Percentiles rank a stretch among this genome's conserved stretches.
Conservation (phyloP, 2,329 filamentous ascomycete genomes). For the Nigrograna mackinnonii region DNA sequence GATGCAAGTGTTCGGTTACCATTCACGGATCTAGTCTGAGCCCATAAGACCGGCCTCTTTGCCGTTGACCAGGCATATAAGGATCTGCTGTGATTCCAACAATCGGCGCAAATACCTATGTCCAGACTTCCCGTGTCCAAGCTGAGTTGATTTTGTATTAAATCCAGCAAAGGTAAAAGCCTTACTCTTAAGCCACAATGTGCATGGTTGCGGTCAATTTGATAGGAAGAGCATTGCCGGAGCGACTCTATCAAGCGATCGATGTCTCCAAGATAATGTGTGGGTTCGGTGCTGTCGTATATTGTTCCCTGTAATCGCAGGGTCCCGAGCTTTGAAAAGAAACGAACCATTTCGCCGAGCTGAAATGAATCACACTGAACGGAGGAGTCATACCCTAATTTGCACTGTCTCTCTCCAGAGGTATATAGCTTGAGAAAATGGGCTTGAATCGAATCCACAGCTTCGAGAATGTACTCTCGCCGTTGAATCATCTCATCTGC, state of each 20-base stretch:
- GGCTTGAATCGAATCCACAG: constrained; percentile 68
- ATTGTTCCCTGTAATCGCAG: constrained; percentile 57
- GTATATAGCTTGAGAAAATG: constrained; percentile 71
- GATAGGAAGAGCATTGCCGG: constrained; percentile 70
- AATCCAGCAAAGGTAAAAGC: constrained; percentile 67
- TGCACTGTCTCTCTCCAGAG: constrained; percentile 70
- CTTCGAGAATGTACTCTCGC: constrained; percentile 68
- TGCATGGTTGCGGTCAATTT: constrained; percentile 72
- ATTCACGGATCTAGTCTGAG: constrained; percentile 21
- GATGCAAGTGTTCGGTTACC: constrained; percentile 19
- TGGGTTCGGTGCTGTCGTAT: constrained; percentile 39
- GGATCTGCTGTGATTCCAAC: constrained; percentile 44
- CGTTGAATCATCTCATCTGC: constrained; percentile 68
- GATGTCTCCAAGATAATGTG: constrained; percentile 64
- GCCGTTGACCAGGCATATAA: constrained; percentile 49
- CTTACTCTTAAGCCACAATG: constrained; percentile 73
- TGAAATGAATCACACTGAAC: constrained; percentile 77
- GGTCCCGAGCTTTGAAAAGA: constrained; percentile 65
- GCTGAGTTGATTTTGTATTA: constrained; percentile 54
- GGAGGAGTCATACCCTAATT: constrained; percentile 74
- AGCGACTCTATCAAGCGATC: constrained; percentile 63
- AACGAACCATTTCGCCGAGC: constrained; percentile 76
- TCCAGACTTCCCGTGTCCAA: constrained; percentile 36
- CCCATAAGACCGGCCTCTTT: constrained; percentile 52
- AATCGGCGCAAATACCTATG: constrained; percentile 50